A percentile compares a stretch with the other conserved stretches of the same genome.
These are phyloP conservation scores for Trypanosoma cruzi DNA, from an alignment of 208 protist genomes.

Conservation along the genomic window DNA sequence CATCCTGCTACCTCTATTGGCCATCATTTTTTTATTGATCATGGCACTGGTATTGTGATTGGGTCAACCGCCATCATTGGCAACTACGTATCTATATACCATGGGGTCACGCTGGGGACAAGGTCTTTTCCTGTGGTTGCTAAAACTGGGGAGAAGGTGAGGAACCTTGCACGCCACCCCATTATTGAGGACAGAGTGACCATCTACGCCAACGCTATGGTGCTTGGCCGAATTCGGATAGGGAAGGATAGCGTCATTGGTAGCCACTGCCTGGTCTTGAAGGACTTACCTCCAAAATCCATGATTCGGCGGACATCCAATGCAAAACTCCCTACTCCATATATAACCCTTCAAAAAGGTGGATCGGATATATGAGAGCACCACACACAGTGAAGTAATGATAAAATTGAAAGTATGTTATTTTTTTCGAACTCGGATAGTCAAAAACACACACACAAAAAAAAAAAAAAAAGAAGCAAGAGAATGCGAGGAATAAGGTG, in stretches of 20 bases:
- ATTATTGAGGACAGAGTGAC: slow-evolving; percentile 84
- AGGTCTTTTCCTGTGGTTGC: slow-evolving; percentile 56
- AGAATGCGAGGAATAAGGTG: neutral
- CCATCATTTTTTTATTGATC: slow-evolving; percentile 91
- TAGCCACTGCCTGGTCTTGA: slow-evolving; percentile 66
- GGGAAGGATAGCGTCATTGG: slow-evolving; percentile 77
- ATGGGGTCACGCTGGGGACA: slow-evolving; percentile 88
- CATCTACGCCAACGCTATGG: slow-evolving; percentile 81
- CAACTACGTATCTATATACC: slow-evolving; percentile 78
- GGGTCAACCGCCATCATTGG: slow-evolving; percentile 86
- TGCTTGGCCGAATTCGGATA: slow-evolving; percentile 83
- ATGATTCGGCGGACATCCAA: slow-evolving; percentile 54
- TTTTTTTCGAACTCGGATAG: neutral
- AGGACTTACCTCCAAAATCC: slow-evolving; percentile 52
- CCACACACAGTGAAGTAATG: neutral
- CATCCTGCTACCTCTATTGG: slow-evolving; percentile 83
- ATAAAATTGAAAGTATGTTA: no score
- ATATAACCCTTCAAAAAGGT: slow-evolving; percentile 57
- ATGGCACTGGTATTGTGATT: slow-evolving; percentile 90
- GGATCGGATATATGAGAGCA: slow-evolving; percentile 57
- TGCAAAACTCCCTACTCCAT: slow-evolving; percentile 32
- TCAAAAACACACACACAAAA: neutral
- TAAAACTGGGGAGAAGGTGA: slow-evolving; percentile 55
- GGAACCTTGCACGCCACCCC: slow-evolving; percentile 77
- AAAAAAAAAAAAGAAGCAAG: slow-evolving; percentile 11